phyloP scores from a whole-genome alignment of 129 eudicot genomes.

The Flaveria brownii region DNA sequence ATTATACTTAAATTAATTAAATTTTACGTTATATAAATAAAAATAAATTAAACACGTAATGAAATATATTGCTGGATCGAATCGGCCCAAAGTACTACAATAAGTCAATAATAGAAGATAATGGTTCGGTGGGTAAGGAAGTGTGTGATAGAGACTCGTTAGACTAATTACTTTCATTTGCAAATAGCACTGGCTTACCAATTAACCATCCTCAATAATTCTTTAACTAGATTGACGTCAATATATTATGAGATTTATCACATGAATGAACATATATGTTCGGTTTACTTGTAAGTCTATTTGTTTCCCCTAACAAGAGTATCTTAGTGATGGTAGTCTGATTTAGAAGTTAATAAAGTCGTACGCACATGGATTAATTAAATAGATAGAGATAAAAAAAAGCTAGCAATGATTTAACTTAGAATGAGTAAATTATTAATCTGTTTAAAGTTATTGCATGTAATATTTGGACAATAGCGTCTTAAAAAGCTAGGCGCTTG shows the following conservation, averaged over 20 bases:
- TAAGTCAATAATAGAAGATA: not conserved
- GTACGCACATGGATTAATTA: too few species aligned
- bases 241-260: conserved; percentile 1
- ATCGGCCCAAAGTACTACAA: not conserved
- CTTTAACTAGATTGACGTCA: conserved; percentile 4
- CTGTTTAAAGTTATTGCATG: too few species aligned
- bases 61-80: not conserved
- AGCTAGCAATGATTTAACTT: too few species aligned
- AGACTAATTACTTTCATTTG: conserved; percentile 8
- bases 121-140: not conserved
- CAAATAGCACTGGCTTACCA: conserved; percentile 6
- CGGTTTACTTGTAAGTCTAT: not conserved
- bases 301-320: not conserved
- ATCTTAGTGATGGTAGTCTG: not conserved
- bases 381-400: too few species aligned
- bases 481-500: too few species aligned
- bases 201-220: conserved; percentile 1
- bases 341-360: not conserved
- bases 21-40: too few species aligned
- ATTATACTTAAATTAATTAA: too few species aligned
- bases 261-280: not conserved
- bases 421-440: too few species aligned
- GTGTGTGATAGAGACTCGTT: not conserved
- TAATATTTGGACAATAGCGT: too few species aligned
- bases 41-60: not conserved